Percentiles rank a stretch among this genome's conserved stretches.
phyloP scores from a whole-genome alignment of 192 early-diverging fungal genomes.

The Rhizoclosmatium globosum region DNA sequence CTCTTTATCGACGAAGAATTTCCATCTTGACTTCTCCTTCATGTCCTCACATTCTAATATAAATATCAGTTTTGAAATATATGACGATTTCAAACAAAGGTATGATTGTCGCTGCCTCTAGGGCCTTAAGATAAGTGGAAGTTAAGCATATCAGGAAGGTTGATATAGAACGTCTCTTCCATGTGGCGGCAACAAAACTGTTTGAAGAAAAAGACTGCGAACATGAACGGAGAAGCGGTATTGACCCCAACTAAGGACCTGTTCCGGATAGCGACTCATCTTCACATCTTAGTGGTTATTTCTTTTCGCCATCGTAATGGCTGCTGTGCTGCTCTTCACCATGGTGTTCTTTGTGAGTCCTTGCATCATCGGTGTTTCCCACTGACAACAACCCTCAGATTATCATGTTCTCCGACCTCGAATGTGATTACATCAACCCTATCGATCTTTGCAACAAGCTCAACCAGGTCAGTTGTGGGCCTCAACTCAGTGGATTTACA shows the following conservation, averaged over 20 bases:
- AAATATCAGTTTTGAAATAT: too few relatives aligned
- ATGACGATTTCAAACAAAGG: too few relatives aligned
- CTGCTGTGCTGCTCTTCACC: conserved; percentile 89
- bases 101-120: too few relatives aligned
- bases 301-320: conserved; percentile 91
- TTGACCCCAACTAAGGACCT: background rate
- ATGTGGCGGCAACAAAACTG: too few relatives aligned
- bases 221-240: conserved; percentile 29
- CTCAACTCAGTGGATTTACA: background rate
- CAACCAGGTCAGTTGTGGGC: conserved; percentile 74
- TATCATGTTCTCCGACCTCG: conserved; percentile 83
- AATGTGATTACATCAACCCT: conserved; percentile 99
- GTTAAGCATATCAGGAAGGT: too few relatives aligned
- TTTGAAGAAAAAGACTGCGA: background rate
- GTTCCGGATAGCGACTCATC: conserved; percentile 36
- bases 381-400: conserved; percentile 49
- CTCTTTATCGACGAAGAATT: too few relatives aligned
- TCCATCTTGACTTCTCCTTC: too few relatives aligned
- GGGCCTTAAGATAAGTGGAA: too few relatives aligned
- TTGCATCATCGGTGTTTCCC: background rate
- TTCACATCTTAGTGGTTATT: conserved; percentile 68
- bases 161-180: too few relatives aligned
- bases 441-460: conserved; percentile 97
- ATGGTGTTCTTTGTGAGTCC: conserved; percentile 91
- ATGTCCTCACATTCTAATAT: too few relatives aligned